Conservation (phyloP, 345 rosid genomes). For the Aquilaria sinensis region DNA sequence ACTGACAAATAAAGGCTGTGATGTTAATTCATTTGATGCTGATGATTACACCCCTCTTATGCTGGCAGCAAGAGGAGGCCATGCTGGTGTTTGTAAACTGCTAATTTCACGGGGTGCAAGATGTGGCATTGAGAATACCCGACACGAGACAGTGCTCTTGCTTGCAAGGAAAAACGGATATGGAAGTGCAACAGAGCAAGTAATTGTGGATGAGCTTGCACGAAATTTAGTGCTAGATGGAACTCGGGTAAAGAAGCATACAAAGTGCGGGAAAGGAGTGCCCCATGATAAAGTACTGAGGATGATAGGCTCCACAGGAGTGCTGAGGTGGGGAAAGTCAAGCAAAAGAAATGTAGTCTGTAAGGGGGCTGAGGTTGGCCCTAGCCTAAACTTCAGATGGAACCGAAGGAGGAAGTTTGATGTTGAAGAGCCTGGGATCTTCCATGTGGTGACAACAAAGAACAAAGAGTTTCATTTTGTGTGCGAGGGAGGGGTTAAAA, state of each 20-base stretch:
- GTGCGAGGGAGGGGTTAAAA: conserved; percentile 47
- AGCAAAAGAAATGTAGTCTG: conserved; percentile 52
- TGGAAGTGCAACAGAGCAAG: conserved; percentile 21
- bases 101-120: conserved; percentile 39
- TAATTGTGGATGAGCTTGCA: conserved; percentile 47
- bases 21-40: conserved; percentile 42
- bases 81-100: conserved; percentile 28
- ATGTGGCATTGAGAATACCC: conserved; percentile 26
- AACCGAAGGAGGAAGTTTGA: conserved; percentile 42
- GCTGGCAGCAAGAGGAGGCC: conserved; percentile 56
- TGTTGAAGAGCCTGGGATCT: conserved; percentile 35
- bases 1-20: conserved; percentile 26
- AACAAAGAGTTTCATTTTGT: conserved; percentile 62
- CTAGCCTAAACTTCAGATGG: conserved; percentile 37
- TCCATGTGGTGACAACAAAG: conserved; percentile 49
- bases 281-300: conserved; percentile 38
- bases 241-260: conserved; percentile 42
- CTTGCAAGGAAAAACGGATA: conserved; percentile 26
- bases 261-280: conserved; percentile 48
- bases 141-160: conserved; percentile 46
- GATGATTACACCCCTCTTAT: conserved; percentile 54
- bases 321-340: conserved; percentile 53
- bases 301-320: conserved; percentile 35
- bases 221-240: conserved; percentile 40
- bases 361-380: conserved; percentile 40